Percentiles rank a stretch among this genome's conserved stretches.
Evolutionary conservation across 192 early-diverging fungal genomes (phyloP).

Genomic region (Cetraspora pellucida): DNA sequence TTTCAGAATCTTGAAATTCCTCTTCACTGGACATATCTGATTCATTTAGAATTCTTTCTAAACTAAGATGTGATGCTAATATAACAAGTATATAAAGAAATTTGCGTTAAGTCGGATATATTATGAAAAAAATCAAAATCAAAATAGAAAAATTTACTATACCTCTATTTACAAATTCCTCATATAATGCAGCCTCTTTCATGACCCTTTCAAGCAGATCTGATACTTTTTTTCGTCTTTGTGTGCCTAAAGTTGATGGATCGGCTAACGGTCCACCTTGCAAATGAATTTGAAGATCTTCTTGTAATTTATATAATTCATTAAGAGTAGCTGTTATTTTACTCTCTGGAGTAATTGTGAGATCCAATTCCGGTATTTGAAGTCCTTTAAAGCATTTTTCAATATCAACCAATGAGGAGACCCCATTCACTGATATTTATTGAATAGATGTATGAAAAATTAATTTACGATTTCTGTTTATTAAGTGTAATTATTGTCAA

Average conservation of each 20-base stretch:
- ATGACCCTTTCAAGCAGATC: constrained; percentile 54
- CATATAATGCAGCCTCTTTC: constrained; percentile 60
- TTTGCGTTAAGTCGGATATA: not conserved
- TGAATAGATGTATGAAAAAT: constrained; percentile 35
- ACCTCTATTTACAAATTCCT: constrained; percentile 66
- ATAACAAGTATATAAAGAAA: not conserved
- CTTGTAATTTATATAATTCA: constrained; percentile 57
- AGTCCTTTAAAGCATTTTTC: constrained; percentile 57
- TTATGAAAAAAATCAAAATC: not conserved
- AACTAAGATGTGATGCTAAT: constrained; percentile 54
- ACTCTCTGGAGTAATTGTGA: constrained; percentile 57
- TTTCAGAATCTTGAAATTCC: constrained; percentile 49
- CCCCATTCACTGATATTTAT: constrained; percentile 53
- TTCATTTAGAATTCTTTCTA: constrained; percentile 65
- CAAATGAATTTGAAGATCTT: constrained; percentile 63
- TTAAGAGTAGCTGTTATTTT: constrained; percentile 52
- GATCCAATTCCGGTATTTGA: constrained; percentile 59
- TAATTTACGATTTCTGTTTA: not conserved
- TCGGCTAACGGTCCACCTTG: constrained; percentile 59
- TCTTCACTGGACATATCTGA: constrained; percentile 50
- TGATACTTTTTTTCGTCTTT: constrained; percentile 50
- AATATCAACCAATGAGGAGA: constrained; percentile 54
- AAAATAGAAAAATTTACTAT: not conserved
- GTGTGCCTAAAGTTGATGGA: constrained; percentile 41
- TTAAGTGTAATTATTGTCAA: not conserved